phyloP scores from a whole-genome alignment of 208 protist species.

The Trypanosoma melophagium region DNA sequence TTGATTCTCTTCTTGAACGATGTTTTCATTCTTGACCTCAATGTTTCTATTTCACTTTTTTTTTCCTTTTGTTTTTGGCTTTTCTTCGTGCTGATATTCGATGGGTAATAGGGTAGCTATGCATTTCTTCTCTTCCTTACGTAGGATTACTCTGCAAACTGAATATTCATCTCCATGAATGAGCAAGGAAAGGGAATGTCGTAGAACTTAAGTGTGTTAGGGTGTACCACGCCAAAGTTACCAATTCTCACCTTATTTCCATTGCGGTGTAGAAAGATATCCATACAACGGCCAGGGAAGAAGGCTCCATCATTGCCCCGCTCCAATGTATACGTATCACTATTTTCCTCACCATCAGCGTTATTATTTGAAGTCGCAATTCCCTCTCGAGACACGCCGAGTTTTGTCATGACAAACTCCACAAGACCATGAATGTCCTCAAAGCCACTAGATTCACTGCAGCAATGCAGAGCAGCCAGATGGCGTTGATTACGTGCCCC shows the following conservation, averaged over 20 bases:
- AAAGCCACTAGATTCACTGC: slow-evolving; percentile 68
- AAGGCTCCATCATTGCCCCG: slow-evolving; percentile 82
- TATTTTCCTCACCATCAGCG: slow-evolving; percentile 12
- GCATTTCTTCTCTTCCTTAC: background rate
- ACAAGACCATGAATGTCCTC: slow-evolving; percentile 80
- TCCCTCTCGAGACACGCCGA: slow-evolving; percentile 51
- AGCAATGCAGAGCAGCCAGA: slow-evolving; percentile 86
- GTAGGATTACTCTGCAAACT: slow-evolving; percentile 42
- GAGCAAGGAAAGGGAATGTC: slow-evolving; percentile 92
- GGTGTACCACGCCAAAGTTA: slow-evolving; percentile 85
- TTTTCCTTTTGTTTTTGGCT: slow-evolving; percentile 3
- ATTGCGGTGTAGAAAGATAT: slow-evolving; percentile 76
- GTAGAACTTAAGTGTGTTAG: slow-evolving; percentile 91
- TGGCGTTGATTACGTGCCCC: slow-evolving; percentile 91
- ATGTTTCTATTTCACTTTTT: slow-evolving; percentile 1
- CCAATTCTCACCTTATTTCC: slow-evolving; percentile 64
- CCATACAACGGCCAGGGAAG: slow-evolving; percentile 86
- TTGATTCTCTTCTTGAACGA: too few species aligned
- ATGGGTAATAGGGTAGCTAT: background rate
- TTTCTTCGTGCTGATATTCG: background rate
- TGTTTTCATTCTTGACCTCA: background rate
- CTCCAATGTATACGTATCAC: slow-evolving; percentile 48
- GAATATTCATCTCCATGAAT: slow-evolving; percentile 92
- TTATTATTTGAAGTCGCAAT: background rate
- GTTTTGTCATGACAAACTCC: slow-evolving; percentile 74